Conservation (phyloP, 2,329 filamentous ascomycete species). For the Aureobasidium sp. region DNA sequence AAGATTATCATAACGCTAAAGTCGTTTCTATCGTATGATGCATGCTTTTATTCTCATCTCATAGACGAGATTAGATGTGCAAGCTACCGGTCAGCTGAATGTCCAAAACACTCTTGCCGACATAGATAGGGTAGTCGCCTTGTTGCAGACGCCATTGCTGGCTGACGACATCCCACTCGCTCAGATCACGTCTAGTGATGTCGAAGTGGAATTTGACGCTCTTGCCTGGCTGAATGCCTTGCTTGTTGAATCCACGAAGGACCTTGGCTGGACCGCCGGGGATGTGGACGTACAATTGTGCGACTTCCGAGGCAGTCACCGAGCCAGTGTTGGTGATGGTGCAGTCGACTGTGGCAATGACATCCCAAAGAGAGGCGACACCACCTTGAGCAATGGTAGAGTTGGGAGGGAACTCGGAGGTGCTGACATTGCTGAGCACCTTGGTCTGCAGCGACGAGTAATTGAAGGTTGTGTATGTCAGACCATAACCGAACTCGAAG, state of each 20-base stretch:
- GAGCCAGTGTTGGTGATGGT: conserved; percentile 46
- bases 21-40: neutral
- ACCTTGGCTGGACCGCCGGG: conserved; percentile 22
- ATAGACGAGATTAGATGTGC: conserved; percentile 7
- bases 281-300: conserved; percentile 39
- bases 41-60: neutral
- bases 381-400: conserved; percentile 22
- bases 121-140: conserved; percentile 38
- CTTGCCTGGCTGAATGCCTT: conserved; percentile 24
- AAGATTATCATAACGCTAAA: neutral
- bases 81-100: conserved; percentile 23
- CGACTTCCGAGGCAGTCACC: conserved; percentile 45
- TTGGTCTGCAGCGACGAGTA: conserved; percentile 26
- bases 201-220: conserved; percentile 29
- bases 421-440: conserved; percentile 24
- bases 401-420: conserved; percentile 7
- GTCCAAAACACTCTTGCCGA: conserved; percentile 36
- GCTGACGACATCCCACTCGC: conserved; percentile 42
- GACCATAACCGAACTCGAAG: conserved; percentile 31
- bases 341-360: conserved; percentile 42
- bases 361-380: conserved; percentile 39
- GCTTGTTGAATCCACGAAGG: conserved; percentile 30
- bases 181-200: conserved; percentile 39
- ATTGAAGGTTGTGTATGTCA: conserved; percentile 32
- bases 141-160: conserved; percentile 46